Conservation (phyloP, 495 filamentous ascomycete species). For the Lasiosphaeria miniovina region DNA sequence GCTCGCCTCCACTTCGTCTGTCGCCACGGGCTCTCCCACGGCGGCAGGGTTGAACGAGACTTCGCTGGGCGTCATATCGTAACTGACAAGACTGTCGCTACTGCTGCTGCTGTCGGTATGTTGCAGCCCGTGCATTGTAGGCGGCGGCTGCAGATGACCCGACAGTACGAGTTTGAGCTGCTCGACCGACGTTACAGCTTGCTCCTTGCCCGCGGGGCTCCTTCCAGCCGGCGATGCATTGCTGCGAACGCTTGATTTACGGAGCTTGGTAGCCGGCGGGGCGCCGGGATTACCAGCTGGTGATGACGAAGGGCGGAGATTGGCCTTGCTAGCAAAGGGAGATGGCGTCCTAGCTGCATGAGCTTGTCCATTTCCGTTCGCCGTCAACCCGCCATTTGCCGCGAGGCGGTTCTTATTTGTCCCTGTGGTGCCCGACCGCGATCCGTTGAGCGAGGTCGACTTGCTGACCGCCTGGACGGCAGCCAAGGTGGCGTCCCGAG, state of each 20-base stretch:
- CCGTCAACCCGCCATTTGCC: slow-evolving; percentile 47
- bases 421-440: slow-evolving; percentile 58
- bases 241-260: slow-evolving; percentile 46
- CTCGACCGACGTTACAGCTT: slow-evolving; percentile 75
- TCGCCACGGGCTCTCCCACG: slow-evolving; percentile 15
- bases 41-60: slow-evolving; percentile 46
- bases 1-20: slow-evolving; percentile 18
- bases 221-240: slow-evolving; percentile 46
- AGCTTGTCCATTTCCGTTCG: slow-evolving; percentile 45
- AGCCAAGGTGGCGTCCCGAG: slow-evolving; percentile 64
- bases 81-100: slow-evolving; percentile 58
- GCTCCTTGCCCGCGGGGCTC: slow-evolving; percentile 56
- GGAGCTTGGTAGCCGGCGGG: slow-evolving; percentile 25
- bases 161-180: slow-evolving; percentile 76
- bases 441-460: slow-evolving; percentile 68
- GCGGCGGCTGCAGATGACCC: slow-evolving; percentile 39
- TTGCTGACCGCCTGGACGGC: slow-evolving; percentile 65
- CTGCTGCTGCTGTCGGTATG: slow-evolving; percentile 47
- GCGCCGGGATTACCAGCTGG: slow-evolving; percentile 20
- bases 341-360: slow-evolving; percentile 30
- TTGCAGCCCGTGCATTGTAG: slow-evolving; percentile 24
- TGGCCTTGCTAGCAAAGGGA: slow-evolving; percentile 39
- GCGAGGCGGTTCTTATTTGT: slow-evolving; percentile 55
- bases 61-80: slow-evolving; percentile 52
- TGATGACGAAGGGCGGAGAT: slow-evolving; percentile 42